A percentile compares a stretch with the other conserved stretches of the same genome.
These are phyloP conservation scores for Pezicula neosporulosa DNA, from an alignment of 2,329 filamentous ascomycete species.

Conservation along the genomic window DNA sequence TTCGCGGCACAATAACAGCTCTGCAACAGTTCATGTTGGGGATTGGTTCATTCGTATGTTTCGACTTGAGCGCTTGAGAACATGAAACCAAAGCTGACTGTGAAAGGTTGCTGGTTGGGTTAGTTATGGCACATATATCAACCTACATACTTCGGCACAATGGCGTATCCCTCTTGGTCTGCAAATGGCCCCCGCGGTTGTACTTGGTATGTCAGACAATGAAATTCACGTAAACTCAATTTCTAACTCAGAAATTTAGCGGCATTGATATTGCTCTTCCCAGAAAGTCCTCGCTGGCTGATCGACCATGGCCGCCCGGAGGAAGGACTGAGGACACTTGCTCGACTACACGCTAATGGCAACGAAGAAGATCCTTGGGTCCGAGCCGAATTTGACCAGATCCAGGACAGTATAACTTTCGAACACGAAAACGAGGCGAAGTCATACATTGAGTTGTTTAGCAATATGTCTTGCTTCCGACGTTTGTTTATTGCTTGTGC, in stretches of 20 bases:
- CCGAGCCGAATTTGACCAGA: slow-evolving; percentile 59
- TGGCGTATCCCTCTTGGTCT: slow-evolving; percentile 40
- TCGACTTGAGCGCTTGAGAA: background rate
- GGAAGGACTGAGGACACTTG: slow-evolving; percentile 54
- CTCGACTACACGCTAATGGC: slow-evolving; percentile 57
- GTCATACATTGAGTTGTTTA: slow-evolving; percentile 60
- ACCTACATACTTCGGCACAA: slow-evolving; percentile 27
- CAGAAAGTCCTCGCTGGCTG: slow-evolving; percentile 58
- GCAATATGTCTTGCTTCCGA: slow-evolving; percentile 56
- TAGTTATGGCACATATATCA: slow-evolving; percentile 53
- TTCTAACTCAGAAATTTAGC: slow-evolving; percentile 27
- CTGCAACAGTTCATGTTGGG: slow-evolving; percentile 83
- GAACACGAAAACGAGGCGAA: slow-evolving; percentile 62
- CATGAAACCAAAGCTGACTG: background rate
- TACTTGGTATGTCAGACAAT: slow-evolving; percentile 34
- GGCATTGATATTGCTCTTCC: slow-evolving; percentile 58
- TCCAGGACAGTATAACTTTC: slow-evolving; percentile 57
- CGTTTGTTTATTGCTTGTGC: slow-evolving; percentile 58
- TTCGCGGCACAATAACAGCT: slow-evolving; percentile 68
- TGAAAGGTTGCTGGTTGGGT: slow-evolving; percentile 62
- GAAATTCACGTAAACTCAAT: background rate
- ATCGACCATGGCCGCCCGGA: slow-evolving; percentile 56
- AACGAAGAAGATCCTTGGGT: slow-evolving; percentile 58
- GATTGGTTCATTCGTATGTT: slow-evolving; percentile 57
- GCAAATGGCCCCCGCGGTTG: slow-evolving; percentile 55